Evolutionary conservation across 192 early-diverging fungal genomes (phyloP).

Genomic region (Chytriomyces sp.): DNA sequence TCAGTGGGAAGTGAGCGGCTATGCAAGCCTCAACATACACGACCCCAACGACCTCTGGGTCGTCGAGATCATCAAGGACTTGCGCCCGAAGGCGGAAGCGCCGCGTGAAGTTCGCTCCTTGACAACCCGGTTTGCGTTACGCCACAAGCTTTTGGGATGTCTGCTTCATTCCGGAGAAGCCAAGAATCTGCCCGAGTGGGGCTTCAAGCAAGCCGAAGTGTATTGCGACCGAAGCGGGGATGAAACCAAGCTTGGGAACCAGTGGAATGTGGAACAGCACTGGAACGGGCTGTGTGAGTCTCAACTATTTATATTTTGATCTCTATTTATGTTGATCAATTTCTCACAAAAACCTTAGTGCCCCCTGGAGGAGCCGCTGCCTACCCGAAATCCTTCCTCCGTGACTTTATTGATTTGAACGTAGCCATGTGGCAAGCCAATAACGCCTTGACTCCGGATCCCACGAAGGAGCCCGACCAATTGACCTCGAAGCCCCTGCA

Average conservation of each 20-base stretch:
- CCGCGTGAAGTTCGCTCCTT: slow-evolving; percentile 64
- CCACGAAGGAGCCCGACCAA: slow-evolving; percentile 83
- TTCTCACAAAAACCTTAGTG: slow-evolving; percentile 52
- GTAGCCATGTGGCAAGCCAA: slow-evolving; percentile 95
- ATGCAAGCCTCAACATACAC: slow-evolving; percentile 70
- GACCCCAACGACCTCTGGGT: slow-evolving; percentile 93
- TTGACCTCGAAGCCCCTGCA: slow-evolving; percentile 80
- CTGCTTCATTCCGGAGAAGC: slow-evolving; percentile 69
- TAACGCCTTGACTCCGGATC: slow-evolving; percentile 91
- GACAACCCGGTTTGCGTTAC: slow-evolving; percentile 78
- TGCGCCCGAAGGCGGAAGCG: neutral
- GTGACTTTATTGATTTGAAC: slow-evolving; percentile 87
- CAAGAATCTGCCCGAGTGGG: slow-evolving; percentile 89
- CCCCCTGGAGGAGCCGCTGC: slow-evolving; percentile 65
- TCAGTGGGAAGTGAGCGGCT: slow-evolving; percentile 88
- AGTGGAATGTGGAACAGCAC: slow-evolving; percentile 96
- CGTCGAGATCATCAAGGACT: slow-evolving; percentile 76
- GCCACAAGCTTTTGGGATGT: slow-evolving; percentile 73
- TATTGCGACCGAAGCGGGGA: slow-evolving; percentile 77
- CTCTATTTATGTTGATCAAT: neutral
- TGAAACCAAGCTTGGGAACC: slow-evolving; percentile 48
- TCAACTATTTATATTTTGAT: too few species aligned
- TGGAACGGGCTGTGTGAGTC: slow-evolving; percentile 69
- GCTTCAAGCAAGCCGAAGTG: slow-evolving; percentile 92
- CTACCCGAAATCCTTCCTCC: slow-evolving; percentile 75